A percentile compares a stretch with the other conserved stretches of the same genome.
Evolutionary conservation across 2,329 filamentous ascomycete genomes (phyloP).

Genomic region (Neurospora crassa): DNA sequence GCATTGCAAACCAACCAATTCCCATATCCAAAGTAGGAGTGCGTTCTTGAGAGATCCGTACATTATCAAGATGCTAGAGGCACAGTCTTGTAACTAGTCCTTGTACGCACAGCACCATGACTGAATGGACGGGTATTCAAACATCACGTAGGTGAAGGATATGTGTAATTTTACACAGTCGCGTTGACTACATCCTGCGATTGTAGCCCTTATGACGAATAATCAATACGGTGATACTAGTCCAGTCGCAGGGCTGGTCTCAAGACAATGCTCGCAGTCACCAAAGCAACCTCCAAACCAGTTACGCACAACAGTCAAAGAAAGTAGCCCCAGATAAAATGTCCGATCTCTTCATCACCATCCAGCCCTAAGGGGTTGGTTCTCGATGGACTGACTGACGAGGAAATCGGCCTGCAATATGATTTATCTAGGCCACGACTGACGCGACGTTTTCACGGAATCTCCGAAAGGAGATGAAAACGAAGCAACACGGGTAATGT

Average conservation of each 20-base stretch:
- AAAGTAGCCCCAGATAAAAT: slow-evolving; percentile 19
- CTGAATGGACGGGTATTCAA: background rate
- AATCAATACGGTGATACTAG: background rate
- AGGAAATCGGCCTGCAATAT: slow-evolving; percentile 63
- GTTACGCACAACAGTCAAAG: background rate
- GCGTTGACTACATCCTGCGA: background rate
- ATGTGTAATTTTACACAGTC: background rate
- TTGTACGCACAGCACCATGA: background rate
- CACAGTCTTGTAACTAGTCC: background rate
- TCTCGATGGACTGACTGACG: slow-evolving; percentile 34
- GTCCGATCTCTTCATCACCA: slow-evolving; percentile 33
- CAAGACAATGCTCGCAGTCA: background rate
- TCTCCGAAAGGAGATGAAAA: slow-evolving; percentile 39
- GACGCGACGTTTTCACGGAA: slow-evolving; percentile 58
- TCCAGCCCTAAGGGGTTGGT: slow-evolving; percentile 31
- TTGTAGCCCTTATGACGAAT: background rate
- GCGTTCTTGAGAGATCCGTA: background rate
- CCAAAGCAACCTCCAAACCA: background rate
- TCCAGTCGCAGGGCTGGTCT: background rate
- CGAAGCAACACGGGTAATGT: slow-evolving; percentile 73
- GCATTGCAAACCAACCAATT: background rate
- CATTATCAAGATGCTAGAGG: background rate
- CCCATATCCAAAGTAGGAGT: background rate
- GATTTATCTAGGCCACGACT: slow-evolving; percentile 67
- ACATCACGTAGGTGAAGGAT: background rate